A percentile compares a stretch with the other conserved stretches of the same genome.
Evolutionary conservation across 2,329 filamentous ascomycete genomes (phyloP).

Genomic region (Verticillium nonalfalfae): DNA sequence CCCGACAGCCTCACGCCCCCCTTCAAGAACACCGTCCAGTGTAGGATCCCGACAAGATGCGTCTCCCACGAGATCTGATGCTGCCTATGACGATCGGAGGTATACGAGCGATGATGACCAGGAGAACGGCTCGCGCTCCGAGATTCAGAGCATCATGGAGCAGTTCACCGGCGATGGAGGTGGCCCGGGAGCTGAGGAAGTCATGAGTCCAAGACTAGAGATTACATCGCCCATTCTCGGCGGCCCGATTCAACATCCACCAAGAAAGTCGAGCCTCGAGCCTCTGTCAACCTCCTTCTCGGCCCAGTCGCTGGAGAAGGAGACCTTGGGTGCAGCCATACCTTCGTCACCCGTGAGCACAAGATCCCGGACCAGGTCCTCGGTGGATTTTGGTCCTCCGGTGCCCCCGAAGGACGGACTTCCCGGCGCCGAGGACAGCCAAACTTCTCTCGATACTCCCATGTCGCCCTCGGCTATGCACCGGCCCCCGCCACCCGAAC

Average conservation of each 20-base stretch:
- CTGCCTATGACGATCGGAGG: constrained; percentile 50
- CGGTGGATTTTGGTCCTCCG: constrained; percentile 45
- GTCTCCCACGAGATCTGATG: constrained; percentile 50
- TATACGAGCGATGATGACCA: constrained; percentile 56
- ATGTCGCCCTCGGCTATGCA: constrained; percentile 47
- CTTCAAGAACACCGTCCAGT: constrained; percentile 53
- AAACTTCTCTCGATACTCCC: constrained; percentile 24
- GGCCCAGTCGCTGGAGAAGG: constrained; percentile 23
- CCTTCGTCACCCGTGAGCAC: constrained; percentile 28
- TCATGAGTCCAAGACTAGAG: constrained; percentile 86
- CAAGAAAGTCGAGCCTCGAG: constrained; percentile 81
- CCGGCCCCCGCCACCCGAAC: constrained; percentile 64
- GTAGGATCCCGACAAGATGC: constrained; percentile 42
- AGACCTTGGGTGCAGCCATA: background rate
- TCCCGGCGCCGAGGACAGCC: constrained; percentile 32
- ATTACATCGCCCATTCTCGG: constrained; percentile 72
- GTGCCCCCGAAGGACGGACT: constrained; percentile 56
- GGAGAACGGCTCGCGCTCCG: constrained; percentile 66
- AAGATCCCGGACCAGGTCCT: constrained; percentile 27
- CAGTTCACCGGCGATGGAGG: constrained; percentile 77
- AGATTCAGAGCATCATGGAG: constrained; percentile 97
- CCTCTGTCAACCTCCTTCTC: constrained; percentile 49
- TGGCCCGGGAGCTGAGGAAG: constrained; percentile 69
- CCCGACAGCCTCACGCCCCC: constrained; percentile 45
- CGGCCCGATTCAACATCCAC: constrained; percentile 64